Base-by-base conservation (phyloP, 495 filamentous ascomycete genomes). In the Aspergillus hancockii region DNA sequence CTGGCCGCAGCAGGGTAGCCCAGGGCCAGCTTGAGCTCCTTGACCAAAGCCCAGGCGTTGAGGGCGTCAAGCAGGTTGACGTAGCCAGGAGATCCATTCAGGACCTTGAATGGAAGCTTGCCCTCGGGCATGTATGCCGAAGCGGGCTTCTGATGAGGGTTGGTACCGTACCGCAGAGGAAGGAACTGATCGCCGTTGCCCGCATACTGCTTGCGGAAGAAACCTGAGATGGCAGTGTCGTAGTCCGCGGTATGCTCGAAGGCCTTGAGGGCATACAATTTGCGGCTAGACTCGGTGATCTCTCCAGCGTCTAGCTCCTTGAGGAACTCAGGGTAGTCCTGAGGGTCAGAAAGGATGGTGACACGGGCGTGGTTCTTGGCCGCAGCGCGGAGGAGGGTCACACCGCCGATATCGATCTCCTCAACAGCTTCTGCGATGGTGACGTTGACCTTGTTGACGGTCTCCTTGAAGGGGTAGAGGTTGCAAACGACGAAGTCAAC, bases 181-280 rank as follows among this genome's bases (percentile, higher is more conserved):
- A 96, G 61, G 71, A 98, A 86, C 74, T 96, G 90, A 57, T 83
- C 68, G 32, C 93, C 92, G 51, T 92, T 88, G 49, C 85, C 86
- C 58, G 94, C 91, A 69, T 97, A 98, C 75, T 94, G 86, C 81
- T 94, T 92, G 67, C 95, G 89, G 84, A 98, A 98, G 82, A 97
- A 98, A 67, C 89, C 90, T 25, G 95, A 88, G 68, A 98, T 98
- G 61, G 94, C 88, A 12, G 83, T 82, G 75, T 98, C 94, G 71
- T 98, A 98, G 74, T 94, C 92, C 58, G 95, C 92, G n/a, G 95
- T 98, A 72, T 97, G 94, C 79, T 95, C 89, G 67, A 98, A 98
- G 31, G 93, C 93, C 81, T 98, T 98, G 63, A 98, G 83, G 25
- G 95, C 92, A 67, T 95, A 96, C 51, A 84, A 76, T 70, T 96